Base-by-base conservation (phyloP, 2,329 filamentous ascomycete genomes). In the Nothopassalora personata region DNA sequence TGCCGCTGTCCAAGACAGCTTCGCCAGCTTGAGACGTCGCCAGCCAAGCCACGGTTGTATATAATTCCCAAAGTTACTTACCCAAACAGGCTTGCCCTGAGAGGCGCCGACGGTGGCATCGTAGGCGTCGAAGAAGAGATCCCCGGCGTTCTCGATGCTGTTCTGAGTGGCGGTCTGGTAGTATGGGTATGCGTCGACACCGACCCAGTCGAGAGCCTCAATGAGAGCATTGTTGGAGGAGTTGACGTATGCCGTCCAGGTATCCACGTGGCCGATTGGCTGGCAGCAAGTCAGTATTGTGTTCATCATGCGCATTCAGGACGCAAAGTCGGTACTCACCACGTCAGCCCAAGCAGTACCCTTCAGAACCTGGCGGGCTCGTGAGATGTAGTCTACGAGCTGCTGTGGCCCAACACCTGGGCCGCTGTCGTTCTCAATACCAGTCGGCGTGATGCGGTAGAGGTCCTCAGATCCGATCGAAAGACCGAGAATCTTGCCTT, bases 151-250 rank as follows among this genome's bases (percentile, higher is more conserved):
- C 0, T 78, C 79, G 67, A 95, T 86, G 67, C 75, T 75, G 77
- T 91, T 91, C 68, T 78, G 67, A 72, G 83, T 79, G 61, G 84
- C 86, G 67, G 80, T 81, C 78, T 96, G 84, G 77, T 86, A 96
- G 81, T 91, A 96, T 27, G 90, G 83, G 73, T 94, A 95, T 13
- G 86, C 87, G 72, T 96, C 90, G 72, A 92, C 84, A 65, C 91
- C 91, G 61, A 96, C 75, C 81, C 85, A 95, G 78, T 96, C 91
- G 62, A 81, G 77, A 47, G 83, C 83, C 7, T 85, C 79, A 59
- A 90, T 84, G 59, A 95, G 84, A 47, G 81, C 83, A 53, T 76
- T 75, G 81, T 92, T 94, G 69, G 86, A 83, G 54, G 76, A 73
- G 74, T 95, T 90, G 71, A 84, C 84, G 80, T 85, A 92, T 54